These are phyloP conservation scores for Phellopilus nigrolimitatus DNA, from an alignment of 1,284 basidiomycete genomes.

Conservation along the genomic window DNA sequence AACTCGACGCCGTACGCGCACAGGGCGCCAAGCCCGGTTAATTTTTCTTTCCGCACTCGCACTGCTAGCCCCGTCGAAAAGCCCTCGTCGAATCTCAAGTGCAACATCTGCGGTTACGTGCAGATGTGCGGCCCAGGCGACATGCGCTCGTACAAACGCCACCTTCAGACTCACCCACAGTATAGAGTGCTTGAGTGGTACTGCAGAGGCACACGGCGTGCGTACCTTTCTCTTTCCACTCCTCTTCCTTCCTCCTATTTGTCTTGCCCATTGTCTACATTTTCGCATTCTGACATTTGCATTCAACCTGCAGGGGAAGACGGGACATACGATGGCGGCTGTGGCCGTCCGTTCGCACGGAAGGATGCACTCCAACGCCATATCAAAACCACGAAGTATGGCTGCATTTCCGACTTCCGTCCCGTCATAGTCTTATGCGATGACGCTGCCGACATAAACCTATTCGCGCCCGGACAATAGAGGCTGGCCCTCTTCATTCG, in stretches of 20 bases:
- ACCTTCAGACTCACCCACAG: conserved; percentile 11
- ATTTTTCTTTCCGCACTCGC: neutral
- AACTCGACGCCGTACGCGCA: neutral
- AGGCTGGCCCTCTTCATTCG: conserved; percentile 1
- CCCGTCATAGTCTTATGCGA: neutral
- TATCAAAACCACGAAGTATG: neutral
- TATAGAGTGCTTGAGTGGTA: conserved; percentile 8
- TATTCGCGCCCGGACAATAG: neutral
- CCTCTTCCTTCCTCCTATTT: neutral
- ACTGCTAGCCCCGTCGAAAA: neutral
- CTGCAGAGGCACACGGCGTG: conserved; percentile 8
- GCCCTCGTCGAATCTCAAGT: neutral
- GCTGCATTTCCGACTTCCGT: neutral
- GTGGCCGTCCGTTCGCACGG: neutral
- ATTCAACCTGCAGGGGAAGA: neutral
- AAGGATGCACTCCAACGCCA: conserved; percentile 14
- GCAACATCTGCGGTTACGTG: conserved; percentile 5
- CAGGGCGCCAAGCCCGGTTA: neutral
- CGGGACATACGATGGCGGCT: conserved; percentile 8
- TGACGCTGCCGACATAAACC: neutral
- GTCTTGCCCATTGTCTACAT: neutral
- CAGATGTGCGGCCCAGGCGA: conserved; percentile 4
- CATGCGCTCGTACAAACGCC: conserved; percentile 11
- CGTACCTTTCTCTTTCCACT: neutral
- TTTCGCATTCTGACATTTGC: neutral